Evolutionary conservation across 2,329 filamentous ascomycete genomes (phyloP).

Genomic region (Cadophora gregata): DNA sequence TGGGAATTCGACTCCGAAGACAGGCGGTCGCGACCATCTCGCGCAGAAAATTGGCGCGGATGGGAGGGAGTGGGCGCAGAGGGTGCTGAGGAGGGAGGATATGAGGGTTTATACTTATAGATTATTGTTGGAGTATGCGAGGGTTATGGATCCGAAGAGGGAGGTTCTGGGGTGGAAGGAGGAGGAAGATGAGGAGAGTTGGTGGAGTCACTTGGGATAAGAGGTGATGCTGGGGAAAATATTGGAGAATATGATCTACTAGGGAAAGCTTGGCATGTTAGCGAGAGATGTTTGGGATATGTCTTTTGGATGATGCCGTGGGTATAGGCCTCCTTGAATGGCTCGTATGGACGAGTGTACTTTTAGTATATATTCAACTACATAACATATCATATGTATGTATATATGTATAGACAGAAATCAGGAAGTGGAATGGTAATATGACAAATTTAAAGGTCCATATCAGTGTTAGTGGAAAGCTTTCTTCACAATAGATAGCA

Average conservation of each 20-base stretch:
- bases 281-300: neutral
- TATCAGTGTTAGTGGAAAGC: no score
- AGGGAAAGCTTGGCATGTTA: neutral
- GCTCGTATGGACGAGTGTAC: neutral
- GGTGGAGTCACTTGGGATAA: neutral
- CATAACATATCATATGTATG: constrained; percentile 1
- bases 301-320: neutral
- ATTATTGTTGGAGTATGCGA: constrained; percentile 65
- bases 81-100: constrained; percentile 69
- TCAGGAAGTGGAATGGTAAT: neutral
- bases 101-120: constrained; percentile 66
- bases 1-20: neutral
- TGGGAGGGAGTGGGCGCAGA: constrained; percentile 74
- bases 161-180: constrained; percentile 38
- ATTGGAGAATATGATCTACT: neutral
- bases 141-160: constrained; percentile 42
- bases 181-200: constrained; percentile 19
- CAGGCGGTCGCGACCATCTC: constrained; percentile 49
- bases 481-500: no score
- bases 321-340: neutral
- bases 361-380: constrained; percentile 4
- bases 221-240: no score
- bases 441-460: neutral
- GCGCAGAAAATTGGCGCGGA: constrained; percentile 68
- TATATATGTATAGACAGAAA: constrained; percentile 6